Base-by-base conservation (phyloP, 225 moss, liverwort and hornwort species). In the Pseudisothecium myosuroides region DNA sequence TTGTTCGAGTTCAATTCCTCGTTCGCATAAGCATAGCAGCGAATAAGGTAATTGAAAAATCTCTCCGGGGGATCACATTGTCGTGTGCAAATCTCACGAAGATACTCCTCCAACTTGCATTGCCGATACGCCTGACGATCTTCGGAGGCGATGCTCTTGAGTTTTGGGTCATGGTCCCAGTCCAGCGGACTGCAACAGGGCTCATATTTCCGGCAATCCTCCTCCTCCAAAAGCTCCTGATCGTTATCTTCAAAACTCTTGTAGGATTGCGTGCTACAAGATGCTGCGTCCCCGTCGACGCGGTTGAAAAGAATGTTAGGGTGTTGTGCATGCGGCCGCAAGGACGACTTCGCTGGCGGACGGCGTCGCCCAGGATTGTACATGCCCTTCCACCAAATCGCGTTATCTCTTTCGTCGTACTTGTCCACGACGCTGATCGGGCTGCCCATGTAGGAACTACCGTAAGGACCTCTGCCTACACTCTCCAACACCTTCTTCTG, bases 21-120 rank as follows among this genome's bases (percentile, higher is more conserved):
- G 67, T 94, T 94, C 23, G 91, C 94, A 34, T 90, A 88, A 23
- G 90, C 89, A 39, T 92, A 94, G 65, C 94, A 94, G 50, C 92
- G 81, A 65, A 92, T 64, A 9, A 94, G 88, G 59, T 88, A 94
- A 75, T 73, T 82, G 17, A 76, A 71, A 78, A 93, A 93, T 22
- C 58, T 69, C 85, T 93, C 92, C 2, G 41, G 69, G 2, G 88
- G 76, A 31, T 89, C 86, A 18, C n/a, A 11, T 37, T 65, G 83
- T 60, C 92, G 83, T 28, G 62, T 49, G 80, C 91, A 93, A 36
- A 92, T 58, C 20, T 90, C 91, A 28, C 87, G 77, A 16, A 94
- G 81, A 72, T 88, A 94, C 36, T 88, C 90, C 77, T 92, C 89
- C 85, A 94, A 81, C 66, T 87, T 91, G 90, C 91, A 82, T 54